Percentiles rank a stretch among this genome's conserved stretches.
Evolutionary conservation across 371 early-diverging fungal species (phyloP).

Genomic region (Apophysomyces elegans): DNA sequence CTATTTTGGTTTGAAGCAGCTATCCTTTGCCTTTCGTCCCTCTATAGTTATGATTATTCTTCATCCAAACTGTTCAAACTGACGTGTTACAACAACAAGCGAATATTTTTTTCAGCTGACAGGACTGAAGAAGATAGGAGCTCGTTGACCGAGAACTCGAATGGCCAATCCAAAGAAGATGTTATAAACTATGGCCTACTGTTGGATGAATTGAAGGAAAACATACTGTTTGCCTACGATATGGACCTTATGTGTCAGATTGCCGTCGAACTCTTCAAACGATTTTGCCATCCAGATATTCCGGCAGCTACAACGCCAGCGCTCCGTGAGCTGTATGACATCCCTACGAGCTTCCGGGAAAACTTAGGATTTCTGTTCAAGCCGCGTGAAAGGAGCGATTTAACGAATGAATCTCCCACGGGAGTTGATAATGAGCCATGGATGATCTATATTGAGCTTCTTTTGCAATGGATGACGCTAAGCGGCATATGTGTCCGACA

Average conservation of each 20-base stretch:
- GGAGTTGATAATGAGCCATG: constrained; percentile 26
- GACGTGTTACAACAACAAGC: constrained; percentile 20
- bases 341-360: constrained; percentile 13
- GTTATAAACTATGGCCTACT: constrained; percentile 17
- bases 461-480: constrained; percentile 52
- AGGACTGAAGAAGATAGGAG: background rate
- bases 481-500: constrained; percentile 35
- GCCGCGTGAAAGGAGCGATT: background rate
- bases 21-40: constrained; percentile 52
- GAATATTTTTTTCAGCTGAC: constrained; percentile 15
- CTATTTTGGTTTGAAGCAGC: constrained; percentile 59
- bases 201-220: constrained; percentile 27
- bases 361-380: constrained; percentile 32
- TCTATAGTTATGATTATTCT: constrained; percentile 60
- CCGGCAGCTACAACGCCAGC: constrained; percentile 21
- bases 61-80: constrained; percentile 51
- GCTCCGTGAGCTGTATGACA: constrained; percentile 26
- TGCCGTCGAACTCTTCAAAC: constrained; percentile 35
- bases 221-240: constrained; percentile 33
- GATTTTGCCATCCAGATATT: constrained; percentile 23
- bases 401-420: background rate
- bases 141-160: background rate
- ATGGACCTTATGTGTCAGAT: constrained; percentile 43
- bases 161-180: background rate
- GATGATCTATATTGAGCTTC: constrained; percentile 44